These are phyloP conservation scores for Cercospora sojina DNA, from an alignment of 2,329 filamentous ascomycete genomes.

Conservation along the genomic window DNA sequence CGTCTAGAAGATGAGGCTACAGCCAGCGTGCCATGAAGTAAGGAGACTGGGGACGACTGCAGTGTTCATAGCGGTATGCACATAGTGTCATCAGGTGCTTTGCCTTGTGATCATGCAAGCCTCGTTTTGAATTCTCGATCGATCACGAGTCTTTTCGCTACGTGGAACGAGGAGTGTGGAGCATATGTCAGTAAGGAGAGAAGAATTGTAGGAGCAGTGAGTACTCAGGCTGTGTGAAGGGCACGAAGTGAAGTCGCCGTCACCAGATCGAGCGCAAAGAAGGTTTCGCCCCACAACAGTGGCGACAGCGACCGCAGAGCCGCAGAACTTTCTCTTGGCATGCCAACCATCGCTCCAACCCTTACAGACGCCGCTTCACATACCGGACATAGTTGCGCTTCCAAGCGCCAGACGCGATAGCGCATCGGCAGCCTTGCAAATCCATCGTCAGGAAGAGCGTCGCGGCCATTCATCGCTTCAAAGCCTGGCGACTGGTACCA, in stretches of 20 bases:
- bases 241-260: not conserved
- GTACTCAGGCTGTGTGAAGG: not conserved
- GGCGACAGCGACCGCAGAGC: not conserved
- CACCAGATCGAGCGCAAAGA: not conserved
- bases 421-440: constrained; percentile 4
- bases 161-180: not conserved
- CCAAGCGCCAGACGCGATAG: constrained; percentile 10
- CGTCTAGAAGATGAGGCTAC: not conserved
- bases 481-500: not conserved
- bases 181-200: not conserved
- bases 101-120: not conserved
- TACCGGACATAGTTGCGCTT: not conserved
- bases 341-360: not conserved
- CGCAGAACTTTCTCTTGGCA: not conserved
- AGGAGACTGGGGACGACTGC: not conserved
- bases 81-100: not conserved
- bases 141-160: not conserved
- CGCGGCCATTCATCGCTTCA: not conserved
- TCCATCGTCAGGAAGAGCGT: constrained; percentile 4
- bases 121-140: not conserved
- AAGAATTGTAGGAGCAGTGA: not conserved
- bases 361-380: not conserved
- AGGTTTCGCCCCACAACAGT: not conserved
- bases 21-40: not conserved
- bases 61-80: not conserved